Evolutionary conservation across 2,329 filamentous ascomycete species (phyloP), one percentile per base, ranked within the genome.

Genomic region (Penicillium sclerotiorum): DNA sequence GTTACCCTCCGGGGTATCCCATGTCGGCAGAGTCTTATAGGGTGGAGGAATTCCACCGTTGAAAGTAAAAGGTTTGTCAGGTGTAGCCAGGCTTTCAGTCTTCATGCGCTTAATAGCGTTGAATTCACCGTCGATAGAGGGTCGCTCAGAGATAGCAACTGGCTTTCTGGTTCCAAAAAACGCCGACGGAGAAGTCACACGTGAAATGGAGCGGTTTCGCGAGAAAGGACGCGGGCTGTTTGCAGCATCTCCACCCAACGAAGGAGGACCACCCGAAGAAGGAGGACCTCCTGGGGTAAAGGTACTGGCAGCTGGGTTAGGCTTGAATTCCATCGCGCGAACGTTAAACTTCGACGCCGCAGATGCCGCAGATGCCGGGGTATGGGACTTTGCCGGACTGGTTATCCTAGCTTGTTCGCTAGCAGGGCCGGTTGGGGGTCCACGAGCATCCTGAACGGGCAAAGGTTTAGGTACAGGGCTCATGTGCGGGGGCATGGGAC

Each of bases 1-100:
- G 57, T 90, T 87, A 17, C 86, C 84, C 41, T 83, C 75, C 20
- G 85, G 73, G 52, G 85, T 83, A 53, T 88, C 85, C 93, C 94
- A 99, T 0, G 87, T 92, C 1, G 91, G 91, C 9, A 80, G 77
- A 1, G 94, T 97, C 61, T 90, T 87, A 70, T 87, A 96, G 4
- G 93, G 86, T 22, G 88, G 87, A 30, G 88, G 87, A 45, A 96
- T 82, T n/a, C 90, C 91, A 39, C 86, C 87, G 63, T 94, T 95
- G 50, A 85, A 81, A 28, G 84, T 79, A 77, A 86, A 91, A 55
- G 88, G 84, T 59, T 81, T 80, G 3, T 73, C 70, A 47, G 77
- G 74, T 41, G 79, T 76, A 36, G 72, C 73, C n/a, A 77, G 70
- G 18, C 69, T 72, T 53, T 83, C 80, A 68, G 90, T 90, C 67